Conservation (phyloP, 2,329 filamentous ascomycete species). For the Beauveria pseudobassiana region DNA sequence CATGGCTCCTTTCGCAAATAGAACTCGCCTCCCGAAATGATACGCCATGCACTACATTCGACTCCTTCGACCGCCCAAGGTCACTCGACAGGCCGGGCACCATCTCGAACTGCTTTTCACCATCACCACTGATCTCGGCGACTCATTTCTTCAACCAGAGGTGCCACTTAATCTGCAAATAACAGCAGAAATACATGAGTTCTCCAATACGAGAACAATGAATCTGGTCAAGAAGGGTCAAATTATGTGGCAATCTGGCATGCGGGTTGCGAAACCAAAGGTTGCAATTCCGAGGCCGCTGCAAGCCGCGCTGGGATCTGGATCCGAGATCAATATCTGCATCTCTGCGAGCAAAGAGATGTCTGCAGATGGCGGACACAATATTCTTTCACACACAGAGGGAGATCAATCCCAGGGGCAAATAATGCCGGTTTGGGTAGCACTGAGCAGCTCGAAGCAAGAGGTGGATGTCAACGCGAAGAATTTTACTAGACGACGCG, state of each 20-base stretch:
- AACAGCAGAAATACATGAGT: conserved; percentile 21
- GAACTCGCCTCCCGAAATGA: no score
- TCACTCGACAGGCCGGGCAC: conserved; percentile 22
- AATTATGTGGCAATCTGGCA: conserved; percentile 26
- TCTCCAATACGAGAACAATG: conserved; percentile 17
- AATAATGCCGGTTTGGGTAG: conserved; percentile 37
- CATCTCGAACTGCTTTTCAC: conserved; percentile 40
- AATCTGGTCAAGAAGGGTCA: conserved; percentile 20
- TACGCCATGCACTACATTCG: conserved; percentile 51
- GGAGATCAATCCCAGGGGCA: conserved; percentile 22
- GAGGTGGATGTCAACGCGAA: conserved; percentile 20
- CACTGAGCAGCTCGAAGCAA: conserved; percentile 21
- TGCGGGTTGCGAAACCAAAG: conserved; percentile 32
- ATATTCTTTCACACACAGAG: conserved; percentile 18
- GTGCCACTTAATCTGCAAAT: conserved; percentile 36
- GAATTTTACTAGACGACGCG: conserved; percentile 21
- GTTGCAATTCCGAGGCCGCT: conserved; percentile 22
- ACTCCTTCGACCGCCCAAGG: conserved; percentile 40
- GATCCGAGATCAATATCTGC: conserved; percentile 21
- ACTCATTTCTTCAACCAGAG: conserved; percentile 42
- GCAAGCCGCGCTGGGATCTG: conserved; percentile 19
- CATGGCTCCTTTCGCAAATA: rapidly evolving
- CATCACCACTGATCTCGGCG: conserved; percentile 51
- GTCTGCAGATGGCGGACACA: conserved; percentile 20
- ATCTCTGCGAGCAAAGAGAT: conserved; percentile 20